Conservation (phyloP, 345 rosid genomes). For the Hypericum androsaemum region DNA sequence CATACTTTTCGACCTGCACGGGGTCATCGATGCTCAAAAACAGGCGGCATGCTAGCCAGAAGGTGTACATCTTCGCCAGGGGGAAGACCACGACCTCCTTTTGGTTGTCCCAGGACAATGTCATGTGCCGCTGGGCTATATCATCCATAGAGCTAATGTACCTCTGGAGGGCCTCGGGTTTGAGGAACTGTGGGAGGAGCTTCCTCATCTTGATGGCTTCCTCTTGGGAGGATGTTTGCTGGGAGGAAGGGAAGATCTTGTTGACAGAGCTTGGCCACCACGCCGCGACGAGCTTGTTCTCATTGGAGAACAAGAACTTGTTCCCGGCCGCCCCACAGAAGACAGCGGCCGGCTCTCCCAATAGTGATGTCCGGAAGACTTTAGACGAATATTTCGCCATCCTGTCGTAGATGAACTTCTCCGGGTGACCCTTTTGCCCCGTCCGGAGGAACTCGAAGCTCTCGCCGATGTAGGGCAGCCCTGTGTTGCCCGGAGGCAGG, state of each 20-base stretch:
- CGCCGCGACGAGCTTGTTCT: not conserved
- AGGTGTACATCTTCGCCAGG: not conserved
- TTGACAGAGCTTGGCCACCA: not conserved
- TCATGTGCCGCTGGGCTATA: not conserved
- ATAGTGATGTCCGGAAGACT: too few relatives aligned
- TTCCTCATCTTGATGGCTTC: not conserved
- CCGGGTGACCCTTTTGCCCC: too few relatives aligned
- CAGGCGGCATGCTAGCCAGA: constrained; percentile 1
- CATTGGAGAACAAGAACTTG: not conserved
- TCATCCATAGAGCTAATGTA: not conserved
- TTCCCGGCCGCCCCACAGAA: too few relatives aligned
- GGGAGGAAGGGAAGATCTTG: constrained; percentile 1
- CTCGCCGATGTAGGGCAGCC: too few relatives aligned
- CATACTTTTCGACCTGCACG: constrained; percentile 6
- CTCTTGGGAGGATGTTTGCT: not conserved
- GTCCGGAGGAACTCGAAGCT: too few relatives aligned
- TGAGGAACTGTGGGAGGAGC: not conserved
- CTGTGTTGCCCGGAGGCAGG: too few relatives aligned
- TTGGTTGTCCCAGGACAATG: not conserved
- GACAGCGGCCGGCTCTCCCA: too few relatives aligned
- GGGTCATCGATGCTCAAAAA: not conserved
- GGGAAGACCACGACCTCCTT: not conserved
- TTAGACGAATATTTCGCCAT: too few relatives aligned
- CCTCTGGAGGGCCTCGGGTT: not conserved
- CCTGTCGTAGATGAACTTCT: too few relatives aligned